Percentiles rank a stretch among this genome's conserved stretches.
Conservation (phyloP, 2,329 filamentous ascomycete species). For the Bipolaris sorokiniana region DNA sequence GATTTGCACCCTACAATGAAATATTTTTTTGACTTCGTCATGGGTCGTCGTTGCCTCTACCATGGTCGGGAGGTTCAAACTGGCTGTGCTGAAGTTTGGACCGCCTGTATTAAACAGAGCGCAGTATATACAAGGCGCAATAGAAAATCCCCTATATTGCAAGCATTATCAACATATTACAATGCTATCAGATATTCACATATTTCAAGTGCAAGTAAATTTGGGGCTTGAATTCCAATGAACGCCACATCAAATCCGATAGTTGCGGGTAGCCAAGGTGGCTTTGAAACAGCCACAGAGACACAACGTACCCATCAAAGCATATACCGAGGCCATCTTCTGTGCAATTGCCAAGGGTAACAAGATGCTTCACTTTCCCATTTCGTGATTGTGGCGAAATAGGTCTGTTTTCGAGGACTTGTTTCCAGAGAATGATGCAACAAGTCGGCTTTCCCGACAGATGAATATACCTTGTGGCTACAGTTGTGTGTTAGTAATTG, state of each 20-base stretch:
- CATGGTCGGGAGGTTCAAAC: neutral
- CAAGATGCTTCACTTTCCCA: slow-evolving; percentile 1
- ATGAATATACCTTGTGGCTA: neutral
- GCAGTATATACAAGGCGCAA: too few species aligned
- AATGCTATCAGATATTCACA: too few species aligned
- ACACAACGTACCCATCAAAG: neutral
- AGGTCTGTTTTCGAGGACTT: too few species aligned
- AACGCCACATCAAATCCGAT: neutral
- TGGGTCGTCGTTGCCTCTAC: neutral
- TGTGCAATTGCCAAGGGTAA: neutral
- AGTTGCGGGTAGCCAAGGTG: neutral
- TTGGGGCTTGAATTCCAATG: too few species aligned
- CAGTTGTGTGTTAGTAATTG: neutral
- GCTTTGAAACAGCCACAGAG: slow-evolving; percentile 1
- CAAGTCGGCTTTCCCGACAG: neutral
- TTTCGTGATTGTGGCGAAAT: neutral
- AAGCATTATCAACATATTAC: too few species aligned
- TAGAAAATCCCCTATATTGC: too few species aligned
- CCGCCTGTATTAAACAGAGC: neutral
- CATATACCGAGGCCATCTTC: neutral
- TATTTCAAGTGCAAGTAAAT: neutral
- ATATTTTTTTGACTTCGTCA: neutral
- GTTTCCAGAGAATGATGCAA: neutral
- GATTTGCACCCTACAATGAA: neutral
- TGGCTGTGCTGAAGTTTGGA: neutral